Percentiles rank a stretch among this genome's conserved stretches.
These are phyloP conservation scores for Hymenoscyphus linearis DNA, from an alignment of 2,329 filamentous ascomycete genomes.

Conservation along the genomic window DNA sequence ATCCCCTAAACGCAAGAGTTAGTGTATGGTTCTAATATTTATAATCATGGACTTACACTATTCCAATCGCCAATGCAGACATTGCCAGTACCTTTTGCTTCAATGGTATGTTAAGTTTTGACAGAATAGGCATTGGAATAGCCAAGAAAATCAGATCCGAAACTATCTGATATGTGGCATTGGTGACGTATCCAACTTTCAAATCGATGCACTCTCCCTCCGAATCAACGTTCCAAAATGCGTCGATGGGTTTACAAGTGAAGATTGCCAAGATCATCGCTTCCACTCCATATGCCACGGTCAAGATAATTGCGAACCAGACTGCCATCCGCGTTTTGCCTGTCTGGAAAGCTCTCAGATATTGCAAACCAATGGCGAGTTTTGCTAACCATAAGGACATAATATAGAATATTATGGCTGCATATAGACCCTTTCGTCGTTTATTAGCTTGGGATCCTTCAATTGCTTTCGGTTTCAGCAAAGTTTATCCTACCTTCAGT, in stretches of 20 bases:
- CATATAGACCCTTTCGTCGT: background rate
- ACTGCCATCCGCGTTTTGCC: conserved; percentile 19
- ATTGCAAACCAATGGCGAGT: conserved; percentile 36
- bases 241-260: conserved; percentile 15
- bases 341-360: conserved; percentile 36
- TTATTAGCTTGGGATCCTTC: background rate
- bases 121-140: conserved; percentile 18
- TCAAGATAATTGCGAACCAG: conserved; percentile 13
- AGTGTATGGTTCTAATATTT: background rate
- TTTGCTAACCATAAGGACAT: conserved; percentile 33
- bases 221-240: conserved; percentile 13
- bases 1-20: conserved; percentile 11
- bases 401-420: conserved; percentile 34
- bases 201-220: conserved; percentile 10
- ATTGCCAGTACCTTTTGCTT: conserved; percentile 20
- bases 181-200: conserved; percentile 18
- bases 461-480: background rate
- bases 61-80: conserved; percentile 21
- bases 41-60: conserved; percentile 18
- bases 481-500: background rate
- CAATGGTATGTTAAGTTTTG: conserved; percentile 14
- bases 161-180: conserved; percentile 19
- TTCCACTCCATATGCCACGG: conserved; percentile 10
- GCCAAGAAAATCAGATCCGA: conserved; percentile 18
- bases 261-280: conserved; percentile 13